These are phyloP conservation scores for Cryphonectria carpinicola DNA, from an alignment of 2,329 filamentous ascomycete genomes.

Conservation along the genomic window DNA sequence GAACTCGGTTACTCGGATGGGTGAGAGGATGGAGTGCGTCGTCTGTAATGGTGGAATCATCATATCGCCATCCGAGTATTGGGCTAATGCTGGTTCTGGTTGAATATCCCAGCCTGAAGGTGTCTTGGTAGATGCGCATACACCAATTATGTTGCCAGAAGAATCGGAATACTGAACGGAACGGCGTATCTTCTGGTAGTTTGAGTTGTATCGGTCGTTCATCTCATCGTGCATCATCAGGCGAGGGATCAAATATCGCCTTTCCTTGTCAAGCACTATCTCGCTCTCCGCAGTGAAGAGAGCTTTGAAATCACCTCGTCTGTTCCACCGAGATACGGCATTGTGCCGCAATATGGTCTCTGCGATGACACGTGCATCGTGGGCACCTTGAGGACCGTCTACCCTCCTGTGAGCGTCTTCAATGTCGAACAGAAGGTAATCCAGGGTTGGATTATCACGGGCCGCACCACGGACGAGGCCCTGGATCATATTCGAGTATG, in stretches of 20 bases:
- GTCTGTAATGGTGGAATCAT: neutral
- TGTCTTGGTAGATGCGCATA: neutral
- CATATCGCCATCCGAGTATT: neutral
- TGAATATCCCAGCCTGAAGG: neutral
- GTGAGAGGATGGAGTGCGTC: neutral
- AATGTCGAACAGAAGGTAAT: neutral
- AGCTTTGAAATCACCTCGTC: neutral
- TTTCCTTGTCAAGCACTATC: neutral
- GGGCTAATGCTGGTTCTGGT: neutral
- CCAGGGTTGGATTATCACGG: neutral
- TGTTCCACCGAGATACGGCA: neutral
- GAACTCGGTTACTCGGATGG: neutral
- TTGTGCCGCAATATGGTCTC: neutral
- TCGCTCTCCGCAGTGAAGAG: neutral
- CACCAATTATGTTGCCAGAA: neutral
- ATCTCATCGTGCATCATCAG: neutral
- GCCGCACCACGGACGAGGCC: neutral
- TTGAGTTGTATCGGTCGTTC: conserved; percentile 2
- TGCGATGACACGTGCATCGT: neutral
- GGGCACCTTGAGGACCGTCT: neutral
- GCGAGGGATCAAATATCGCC: neutral
- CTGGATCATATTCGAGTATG: neutral
- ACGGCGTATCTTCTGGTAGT: neutral
- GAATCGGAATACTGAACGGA: neutral
- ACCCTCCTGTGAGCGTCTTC: neutral